A percentile compares a stretch with the other conserved stretches of the same genome.
Evolutionary conservation across 345 rosid species (phyloP).

Genomic region (Camelina laxa): DNA sequence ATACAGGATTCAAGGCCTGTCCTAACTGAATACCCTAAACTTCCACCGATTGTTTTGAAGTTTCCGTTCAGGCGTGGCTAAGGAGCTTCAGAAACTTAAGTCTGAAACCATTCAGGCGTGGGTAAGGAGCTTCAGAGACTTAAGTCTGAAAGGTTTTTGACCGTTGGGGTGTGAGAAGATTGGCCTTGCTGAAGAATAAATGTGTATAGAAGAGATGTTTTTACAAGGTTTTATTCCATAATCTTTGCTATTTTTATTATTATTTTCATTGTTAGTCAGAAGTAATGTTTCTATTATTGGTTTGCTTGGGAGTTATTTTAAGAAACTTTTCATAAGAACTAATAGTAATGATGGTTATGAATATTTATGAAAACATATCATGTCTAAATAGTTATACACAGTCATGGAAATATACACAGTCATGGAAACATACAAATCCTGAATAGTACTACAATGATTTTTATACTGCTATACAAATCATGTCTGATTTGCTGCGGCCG

Average conservation of each 20-base stretch:
- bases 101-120: too few species aligned
- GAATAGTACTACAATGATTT: conserved; percentile 29
- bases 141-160: conserved; percentile 9
- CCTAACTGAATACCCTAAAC: conserved; percentile 32
- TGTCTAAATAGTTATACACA: too few species aligned
- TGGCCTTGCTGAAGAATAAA: conserved; percentile 39
- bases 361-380: conserved; percentile 11
- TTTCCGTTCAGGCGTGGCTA: conserved; percentile 36
- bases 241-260: not conserved
- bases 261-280: not conserved
- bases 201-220: conserved; percentile 33
- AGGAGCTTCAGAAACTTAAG: conserved; percentile 25
- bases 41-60: conserved; percentile 42
- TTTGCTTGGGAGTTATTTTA: conserved; percentile 16
- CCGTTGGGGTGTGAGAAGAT: conserved; percentile 5
- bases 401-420: too few species aligned
- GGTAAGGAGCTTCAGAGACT: too few species aligned
- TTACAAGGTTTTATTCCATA: not conserved
- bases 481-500: too few species aligned
- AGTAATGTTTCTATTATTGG: not conserved
- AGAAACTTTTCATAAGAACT: conserved; percentile 6
- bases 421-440: conserved; percentile 32
- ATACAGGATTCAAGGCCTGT: conserved; percentile 31
- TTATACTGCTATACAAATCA: conserved; percentile 42
- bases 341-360: conserved; percentile 18